Percentiles rank a stretch among this genome's conserved stretches.
Conservation (phyloP, 768 basidiomycete genomes). For the Cyclocybe aegerita region DNA sequence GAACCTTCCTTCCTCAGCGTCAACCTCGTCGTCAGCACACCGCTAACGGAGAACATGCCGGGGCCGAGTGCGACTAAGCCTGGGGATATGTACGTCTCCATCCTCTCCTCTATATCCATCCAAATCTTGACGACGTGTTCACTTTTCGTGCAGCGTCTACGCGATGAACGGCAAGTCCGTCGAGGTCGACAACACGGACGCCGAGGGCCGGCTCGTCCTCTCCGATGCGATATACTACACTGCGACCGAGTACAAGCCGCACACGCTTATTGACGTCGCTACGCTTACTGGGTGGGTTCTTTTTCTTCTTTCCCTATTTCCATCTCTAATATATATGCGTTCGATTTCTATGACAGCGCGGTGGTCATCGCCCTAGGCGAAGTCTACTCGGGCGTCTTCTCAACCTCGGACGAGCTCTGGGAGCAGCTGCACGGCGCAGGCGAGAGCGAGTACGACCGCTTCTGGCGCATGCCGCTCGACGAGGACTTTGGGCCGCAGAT, state of each 20-base stretch:
- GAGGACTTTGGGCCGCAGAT: constrained; percentile 82
- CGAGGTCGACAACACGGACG: constrained; percentile 87
- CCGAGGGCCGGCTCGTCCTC: constrained; percentile 76
- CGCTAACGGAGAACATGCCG: constrained; percentile 86
- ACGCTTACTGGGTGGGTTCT: constrained; percentile 72
- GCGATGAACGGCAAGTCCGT: constrained; percentile 89
- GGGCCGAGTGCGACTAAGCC: constrained; percentile 75
- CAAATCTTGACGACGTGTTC: not conserved
- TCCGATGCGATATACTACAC: constrained; percentile 87
- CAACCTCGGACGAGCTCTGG: constrained; percentile 77
- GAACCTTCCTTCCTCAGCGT: constrained; percentile 40
- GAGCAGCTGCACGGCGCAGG: constrained; percentile 65
- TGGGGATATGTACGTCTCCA: constrained; percentile 68
- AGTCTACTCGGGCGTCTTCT: constrained; percentile 75
- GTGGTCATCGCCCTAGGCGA: constrained; percentile 75
- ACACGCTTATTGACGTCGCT: constrained; percentile 84
- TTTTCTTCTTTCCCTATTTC: not conserved
- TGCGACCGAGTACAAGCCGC: constrained; percentile 72
- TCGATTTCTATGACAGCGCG: constrained; percentile 42
- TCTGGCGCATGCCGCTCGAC: constrained; percentile 91
- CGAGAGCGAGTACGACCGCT: constrained; percentile 72
- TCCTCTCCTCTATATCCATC: not conserved
- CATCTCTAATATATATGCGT: too few species aligned
- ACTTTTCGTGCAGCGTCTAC: constrained; percentile 49
- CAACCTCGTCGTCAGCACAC: constrained; percentile 71